Percentiles rank a stretch among this genome's conserved stretches.
These are phyloP conservation scores for Podospora appendiculata DNA, from an alignment of 495 filamentous ascomycete genomes.

Conservation along the genomic window DNA sequence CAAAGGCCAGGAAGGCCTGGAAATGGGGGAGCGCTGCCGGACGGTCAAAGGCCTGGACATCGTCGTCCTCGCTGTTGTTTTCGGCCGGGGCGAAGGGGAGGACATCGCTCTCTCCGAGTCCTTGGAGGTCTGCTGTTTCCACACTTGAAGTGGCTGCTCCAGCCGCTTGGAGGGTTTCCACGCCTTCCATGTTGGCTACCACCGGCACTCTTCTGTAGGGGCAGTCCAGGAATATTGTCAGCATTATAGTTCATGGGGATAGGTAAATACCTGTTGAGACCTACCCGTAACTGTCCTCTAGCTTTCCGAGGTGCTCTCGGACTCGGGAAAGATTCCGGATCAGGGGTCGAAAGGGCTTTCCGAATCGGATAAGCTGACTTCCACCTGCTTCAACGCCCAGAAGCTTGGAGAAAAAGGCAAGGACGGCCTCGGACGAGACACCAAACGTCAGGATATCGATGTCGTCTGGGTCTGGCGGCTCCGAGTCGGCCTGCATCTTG, in stretches of 20 bases:
- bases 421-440: neutral
- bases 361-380: neutral
- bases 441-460: constrained; percentile 6
- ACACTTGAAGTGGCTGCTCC: no score
- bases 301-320: neutral
- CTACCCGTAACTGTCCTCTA: neutral
- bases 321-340: neutral
- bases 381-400: neutral
- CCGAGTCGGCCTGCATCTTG: neutral
- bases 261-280: neutral
- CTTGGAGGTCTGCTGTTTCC: no score
- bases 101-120: neutral
- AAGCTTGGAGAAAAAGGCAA: neutral
- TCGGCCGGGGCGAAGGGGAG: neutral
- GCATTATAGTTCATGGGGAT: no score
- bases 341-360: constrained; percentile 2
- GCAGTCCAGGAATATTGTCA: no score
- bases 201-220: no score
- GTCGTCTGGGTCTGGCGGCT: neutral
- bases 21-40: constrained; percentile 10
- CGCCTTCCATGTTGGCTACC: no score
- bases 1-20: constrained; percentile 1
- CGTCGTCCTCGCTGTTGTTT: neutral
- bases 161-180: no score
- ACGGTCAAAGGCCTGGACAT: neutral